These are phyloP conservation scores for Echites panduratus DNA, from an alignment of 257 asterid species.

Conservation along the genomic window DNA sequence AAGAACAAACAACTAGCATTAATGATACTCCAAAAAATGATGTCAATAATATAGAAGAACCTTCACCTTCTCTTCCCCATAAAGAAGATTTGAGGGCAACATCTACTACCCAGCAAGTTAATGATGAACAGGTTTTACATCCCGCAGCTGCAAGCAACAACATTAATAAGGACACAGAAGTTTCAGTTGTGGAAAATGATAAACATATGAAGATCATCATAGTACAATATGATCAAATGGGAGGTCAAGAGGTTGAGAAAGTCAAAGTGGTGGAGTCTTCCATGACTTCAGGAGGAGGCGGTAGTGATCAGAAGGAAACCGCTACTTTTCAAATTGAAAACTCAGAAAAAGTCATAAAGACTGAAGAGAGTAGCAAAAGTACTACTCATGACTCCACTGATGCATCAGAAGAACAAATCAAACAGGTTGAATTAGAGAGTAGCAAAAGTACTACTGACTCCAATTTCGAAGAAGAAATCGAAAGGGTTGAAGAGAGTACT, in stretches of 20 bases:
- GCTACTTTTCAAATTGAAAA: slow-evolving; percentile 21
- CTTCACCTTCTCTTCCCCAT: too few relatives aligned
- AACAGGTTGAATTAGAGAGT: too few relatives aligned
- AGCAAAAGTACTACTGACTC: too few relatives aligned
- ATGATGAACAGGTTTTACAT: slow-evolving; percentile 23
- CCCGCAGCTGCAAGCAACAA: neutral
- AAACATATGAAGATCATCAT: too few relatives aligned
- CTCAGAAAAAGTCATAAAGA: slow-evolving; percentile 15
- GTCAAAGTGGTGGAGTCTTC: slow-evolving; percentile 19
- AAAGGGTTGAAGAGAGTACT: too few relatives aligned
- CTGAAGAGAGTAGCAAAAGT: slow-evolving; percentile 21
- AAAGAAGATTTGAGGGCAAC: slow-evolving; percentile 26
- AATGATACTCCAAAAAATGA: slow-evolving; percentile 12
- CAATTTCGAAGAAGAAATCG: too few relatives aligned
- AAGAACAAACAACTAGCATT: slow-evolving; percentile 12
- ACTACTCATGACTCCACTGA: too few relatives aligned
- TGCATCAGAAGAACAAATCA: too few relatives aligned
- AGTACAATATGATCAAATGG: slow-evolving; percentile 10
- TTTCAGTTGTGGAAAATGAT: slow-evolving; percentile 15
- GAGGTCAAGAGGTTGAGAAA: slow-evolving; percentile 18
- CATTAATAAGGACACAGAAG: slow-evolving; percentile 16
- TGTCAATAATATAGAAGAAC: slow-evolving; percentile 1
- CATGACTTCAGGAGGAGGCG: slow-evolving; percentile 12
- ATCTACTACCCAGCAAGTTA: slow-evolving; percentile 22
- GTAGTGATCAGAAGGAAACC: neutral